Conservation (phyloP, 352 stramenopile genomes). For the Globisporangium iwayamae region DNA sequence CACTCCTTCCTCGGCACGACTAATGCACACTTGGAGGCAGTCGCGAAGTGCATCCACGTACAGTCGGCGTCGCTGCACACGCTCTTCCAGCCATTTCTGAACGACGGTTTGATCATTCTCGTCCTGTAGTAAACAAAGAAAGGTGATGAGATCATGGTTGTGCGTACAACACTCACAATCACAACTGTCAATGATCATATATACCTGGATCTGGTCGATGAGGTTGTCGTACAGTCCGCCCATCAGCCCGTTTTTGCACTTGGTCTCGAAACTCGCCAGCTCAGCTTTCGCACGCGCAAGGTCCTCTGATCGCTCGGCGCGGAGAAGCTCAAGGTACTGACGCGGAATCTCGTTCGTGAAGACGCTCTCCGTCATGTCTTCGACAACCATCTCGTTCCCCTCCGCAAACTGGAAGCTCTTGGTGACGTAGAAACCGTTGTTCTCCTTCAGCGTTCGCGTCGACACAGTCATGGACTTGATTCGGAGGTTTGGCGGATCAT, state of each 20-base stretch:
- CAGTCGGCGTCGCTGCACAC: slow-evolving; percentile 55
- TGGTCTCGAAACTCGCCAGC: slow-evolving; percentile 53
- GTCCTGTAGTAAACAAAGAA: slow-evolving; percentile 21
- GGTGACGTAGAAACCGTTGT: slow-evolving; percentile 70
- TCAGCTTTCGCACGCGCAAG: slow-evolving; percentile 47
- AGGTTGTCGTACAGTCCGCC: slow-evolving; percentile 73
- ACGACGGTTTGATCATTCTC: slow-evolving; percentile 75
- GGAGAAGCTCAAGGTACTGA: slow-evolving; percentile 69
- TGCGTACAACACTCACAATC: background rate
- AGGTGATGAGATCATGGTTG: background rate
- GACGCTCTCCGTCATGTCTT: slow-evolving; percentile 78
- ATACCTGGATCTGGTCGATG: slow-evolving; percentile 79
- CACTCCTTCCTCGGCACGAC: slow-evolving; percentile 57
- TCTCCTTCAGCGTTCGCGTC: slow-evolving; percentile 68
- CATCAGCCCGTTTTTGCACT: slow-evolving; percentile 59
- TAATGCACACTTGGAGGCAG: slow-evolving; percentile 66
- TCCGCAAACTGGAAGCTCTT: slow-evolving; percentile 81
- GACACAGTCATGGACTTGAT: slow-evolving; percentile 77
- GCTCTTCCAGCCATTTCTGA: slow-evolving; percentile 70
- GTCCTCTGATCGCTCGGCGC: slow-evolving; percentile 51
- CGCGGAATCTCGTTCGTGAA: slow-evolving; percentile 80
- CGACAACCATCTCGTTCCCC: slow-evolving; percentile 70
- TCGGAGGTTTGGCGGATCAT: slow-evolving; percentile 38
- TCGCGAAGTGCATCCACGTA: slow-evolving; percentile 70
- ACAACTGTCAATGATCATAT: background rate